Evolutionary conservation across 2,329 filamentous ascomycete genomes (phyloP).

Genomic region (Rutstroemia sp.): DNA sequence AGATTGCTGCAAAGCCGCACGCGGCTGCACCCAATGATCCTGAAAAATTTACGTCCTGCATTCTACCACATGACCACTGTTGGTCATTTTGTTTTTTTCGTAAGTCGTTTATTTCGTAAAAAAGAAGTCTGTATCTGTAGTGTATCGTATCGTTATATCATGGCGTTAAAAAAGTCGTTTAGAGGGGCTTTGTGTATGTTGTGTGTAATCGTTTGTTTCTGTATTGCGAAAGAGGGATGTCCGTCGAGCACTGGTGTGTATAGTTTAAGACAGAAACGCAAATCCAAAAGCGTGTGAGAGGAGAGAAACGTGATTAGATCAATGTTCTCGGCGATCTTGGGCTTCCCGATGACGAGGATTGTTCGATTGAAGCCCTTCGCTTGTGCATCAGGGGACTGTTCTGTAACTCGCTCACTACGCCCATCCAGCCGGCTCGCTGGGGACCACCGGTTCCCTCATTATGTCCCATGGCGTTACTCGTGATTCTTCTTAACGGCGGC

Average conservation of each 20-base stretch:
- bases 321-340: neutral
- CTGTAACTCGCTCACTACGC: slow-evolving; percentile 56
- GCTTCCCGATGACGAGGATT: neutral
- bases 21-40: neutral
- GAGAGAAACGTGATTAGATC: neutral
- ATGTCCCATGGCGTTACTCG: slow-evolving; percentile 47
- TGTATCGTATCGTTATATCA: neutral
- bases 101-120: neutral
- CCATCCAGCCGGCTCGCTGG: slow-evolving; percentile 52
- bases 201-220: neutral
- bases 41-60: no score
- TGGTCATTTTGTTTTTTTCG: no score
- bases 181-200: neutral
- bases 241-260: no score
- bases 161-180: neutral
- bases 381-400: slow-evolving; percentile 53
- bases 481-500: slow-evolving; percentile 43
- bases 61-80: no score
- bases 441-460: slow-evolving; percentile 39
- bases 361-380: slow-evolving; percentile 55
- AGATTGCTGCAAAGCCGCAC: neutral
- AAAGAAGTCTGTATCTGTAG: no score
- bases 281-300: no score
- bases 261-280: no score
- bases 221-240: no score